phyloP scores from a whole-genome alignment of 352 stramenopile species.

The Salisapilia sapeloensis region DNA sequence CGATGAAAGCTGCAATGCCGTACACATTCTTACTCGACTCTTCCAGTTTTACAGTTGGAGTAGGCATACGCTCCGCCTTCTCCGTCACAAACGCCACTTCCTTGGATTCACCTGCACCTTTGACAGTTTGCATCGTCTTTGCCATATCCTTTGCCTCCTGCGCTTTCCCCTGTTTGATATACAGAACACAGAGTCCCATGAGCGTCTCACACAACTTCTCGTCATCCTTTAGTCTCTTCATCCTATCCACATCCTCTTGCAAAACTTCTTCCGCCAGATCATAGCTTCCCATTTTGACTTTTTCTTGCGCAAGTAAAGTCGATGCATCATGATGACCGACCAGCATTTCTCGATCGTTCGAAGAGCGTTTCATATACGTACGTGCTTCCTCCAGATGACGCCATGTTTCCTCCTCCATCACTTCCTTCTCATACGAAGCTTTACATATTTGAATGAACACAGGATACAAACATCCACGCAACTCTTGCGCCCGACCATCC shows the following conservation, averaged over 20 bases:
- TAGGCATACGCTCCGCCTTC: no score
- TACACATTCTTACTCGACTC: no score
- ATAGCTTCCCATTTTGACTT: slow-evolving; percentile 10
- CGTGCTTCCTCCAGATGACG: slow-evolving; percentile 11
- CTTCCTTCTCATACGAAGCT: slow-evolving; percentile 7
- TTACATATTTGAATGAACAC: no score
- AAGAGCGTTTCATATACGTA: slow-evolving; percentile 7
- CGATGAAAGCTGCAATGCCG: no score
- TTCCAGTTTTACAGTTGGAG: no score
- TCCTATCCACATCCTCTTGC: slow-evolving; percentile 11
- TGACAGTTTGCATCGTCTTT: slow-evolving; percentile 19
- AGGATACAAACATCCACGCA: no score
- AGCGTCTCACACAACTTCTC: slow-evolving; percentile 23
- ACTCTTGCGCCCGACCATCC: no score
- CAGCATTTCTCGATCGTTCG: slow-evolving; percentile 1
- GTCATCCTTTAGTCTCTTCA: slow-evolving; percentile 2
- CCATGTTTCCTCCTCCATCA: slow-evolving; percentile 10
- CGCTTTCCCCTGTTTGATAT: slow-evolving; percentile 21
- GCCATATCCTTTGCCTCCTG: slow-evolving; percentile 13
- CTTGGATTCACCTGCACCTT: slow-evolving; percentile 8
- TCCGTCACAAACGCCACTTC: slow-evolving; percentile 23
- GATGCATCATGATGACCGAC: slow-evolving; percentile 8
- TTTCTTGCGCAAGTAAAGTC: slow-evolving; percentile 12
- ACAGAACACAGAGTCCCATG: slow-evolving; percentile 32
- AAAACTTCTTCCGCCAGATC: slow-evolving; percentile 12